These are phyloP conservation scores for Chrysosporium queenslandicum DNA, from an alignment of 2,329 filamentous ascomycete genomes.

Conservation along the genomic window DNA sequence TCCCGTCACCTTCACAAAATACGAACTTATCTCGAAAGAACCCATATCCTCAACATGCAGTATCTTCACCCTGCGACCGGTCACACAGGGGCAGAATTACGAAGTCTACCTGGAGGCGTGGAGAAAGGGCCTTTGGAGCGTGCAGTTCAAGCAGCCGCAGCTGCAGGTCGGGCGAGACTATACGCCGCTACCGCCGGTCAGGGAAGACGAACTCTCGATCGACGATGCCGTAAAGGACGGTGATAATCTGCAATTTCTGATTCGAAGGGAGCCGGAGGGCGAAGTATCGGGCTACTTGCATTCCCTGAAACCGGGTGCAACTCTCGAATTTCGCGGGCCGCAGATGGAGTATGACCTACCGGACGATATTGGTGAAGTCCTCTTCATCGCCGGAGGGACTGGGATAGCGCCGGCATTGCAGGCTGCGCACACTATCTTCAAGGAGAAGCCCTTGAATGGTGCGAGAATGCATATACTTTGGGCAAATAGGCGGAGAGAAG, in stretches of 20 bases:
- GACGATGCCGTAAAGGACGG: conserved; percentile 20
- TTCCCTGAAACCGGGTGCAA: conserved; percentile 50
- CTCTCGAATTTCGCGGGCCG: conserved; percentile 69
- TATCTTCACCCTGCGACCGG: conserved; percentile 35
- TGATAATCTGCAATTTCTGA: conserved; percentile 57
- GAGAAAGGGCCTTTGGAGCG: conserved; percentile 65
- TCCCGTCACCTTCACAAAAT: conserved; percentile 33
- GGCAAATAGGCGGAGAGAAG: conserved; percentile 60
- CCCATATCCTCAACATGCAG: conserved; percentile 39
- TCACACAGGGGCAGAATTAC: conserved; percentile 23
- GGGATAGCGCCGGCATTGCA: conserved; percentile 87
- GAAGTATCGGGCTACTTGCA: conserved; percentile 80
- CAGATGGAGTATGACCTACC: conserved; percentile 57
- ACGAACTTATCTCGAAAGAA: conserved; percentile 35
- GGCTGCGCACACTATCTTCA: conserved; percentile 52
- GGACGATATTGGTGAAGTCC: conserved; percentile 47
- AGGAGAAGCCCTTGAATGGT: conserved; percentile 24
- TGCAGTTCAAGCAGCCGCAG: conserved; percentile 90
- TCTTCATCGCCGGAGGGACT: conserved; percentile 87
- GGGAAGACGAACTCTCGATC: conserved; percentile 10
- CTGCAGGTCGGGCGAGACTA: conserved; percentile 86
- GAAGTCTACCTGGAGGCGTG: conserved; percentile 42
- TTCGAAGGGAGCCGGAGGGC: conserved; percentile 66
- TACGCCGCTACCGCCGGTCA: conserved; percentile 63
- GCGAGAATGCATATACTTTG: conserved; percentile 63